Percentiles rank a stretch among this genome's conserved stretches.
phyloP scores from a whole-genome alignment of 176 grass and related monocot species.

The Musa troglodytarum region DNA sequence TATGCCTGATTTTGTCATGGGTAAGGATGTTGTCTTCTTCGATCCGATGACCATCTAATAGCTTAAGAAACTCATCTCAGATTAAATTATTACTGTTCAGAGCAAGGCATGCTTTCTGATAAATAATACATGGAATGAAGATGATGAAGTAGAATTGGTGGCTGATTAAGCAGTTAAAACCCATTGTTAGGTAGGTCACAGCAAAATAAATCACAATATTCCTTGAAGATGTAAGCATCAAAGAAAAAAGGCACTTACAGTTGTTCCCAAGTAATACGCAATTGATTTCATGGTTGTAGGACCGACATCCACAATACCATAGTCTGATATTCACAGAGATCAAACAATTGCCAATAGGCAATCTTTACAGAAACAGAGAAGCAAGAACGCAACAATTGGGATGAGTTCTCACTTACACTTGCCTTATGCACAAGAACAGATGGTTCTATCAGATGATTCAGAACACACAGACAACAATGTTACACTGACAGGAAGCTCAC shows the following conservation, averaged over 20 bases:
- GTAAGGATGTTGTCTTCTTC: too few species aligned
- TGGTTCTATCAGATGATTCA: background rate
- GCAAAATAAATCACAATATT: too few species aligned
- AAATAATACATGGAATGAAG: too few species aligned
- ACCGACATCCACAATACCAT: background rate
- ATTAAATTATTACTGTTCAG: too few species aligned
- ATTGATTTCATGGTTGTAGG: background rate
- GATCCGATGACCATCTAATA: too few species aligned
- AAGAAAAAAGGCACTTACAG: background rate
- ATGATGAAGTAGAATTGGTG: too few species aligned
- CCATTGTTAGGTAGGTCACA: too few species aligned
- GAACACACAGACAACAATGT: background rate
- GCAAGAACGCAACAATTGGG: background rate
- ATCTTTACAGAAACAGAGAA: background rate
- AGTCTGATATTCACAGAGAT: background rate
- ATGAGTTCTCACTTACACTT: background rate
- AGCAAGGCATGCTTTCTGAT: too few species aligned
- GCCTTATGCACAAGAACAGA: conserved; percentile 3
- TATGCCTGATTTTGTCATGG: too few species aligned
- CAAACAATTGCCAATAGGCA: background rate
- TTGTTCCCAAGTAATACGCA: background rate
- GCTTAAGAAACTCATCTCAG: too few species aligned
- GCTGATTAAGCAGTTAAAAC: too few species aligned
- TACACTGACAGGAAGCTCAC: background rate
- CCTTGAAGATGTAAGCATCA: too few species aligned